Percentiles rank a stretch among this genome's conserved stretches.
These are phyloP conservation scores for Marchantia paleacea DNA, from an alignment of 225 moss, liverwort and hornwort genomes.

Conservation along the genomic window DNA sequence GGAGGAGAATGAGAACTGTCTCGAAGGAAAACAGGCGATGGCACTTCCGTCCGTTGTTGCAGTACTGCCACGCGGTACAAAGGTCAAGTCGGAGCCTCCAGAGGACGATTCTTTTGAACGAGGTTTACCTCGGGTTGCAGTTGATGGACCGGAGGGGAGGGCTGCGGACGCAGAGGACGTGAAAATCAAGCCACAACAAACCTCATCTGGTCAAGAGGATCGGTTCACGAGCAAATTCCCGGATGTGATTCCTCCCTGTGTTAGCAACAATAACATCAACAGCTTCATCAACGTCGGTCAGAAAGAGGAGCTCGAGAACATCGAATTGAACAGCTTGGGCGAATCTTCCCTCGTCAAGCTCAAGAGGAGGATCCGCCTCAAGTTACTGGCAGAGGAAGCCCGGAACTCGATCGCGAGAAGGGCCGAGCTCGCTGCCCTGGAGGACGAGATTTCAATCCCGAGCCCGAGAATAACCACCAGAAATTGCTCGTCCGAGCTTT, in stretches of 20 bases:
- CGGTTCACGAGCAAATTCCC: neutral
- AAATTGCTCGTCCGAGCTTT: neutral
- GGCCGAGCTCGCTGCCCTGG: neutral
- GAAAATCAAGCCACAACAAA: neutral
- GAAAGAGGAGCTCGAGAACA: conserved; percentile 23
- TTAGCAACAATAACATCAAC: neutral
- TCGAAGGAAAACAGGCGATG: neutral
- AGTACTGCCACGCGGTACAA: neutral
- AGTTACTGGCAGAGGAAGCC: conserved; percentile 33
- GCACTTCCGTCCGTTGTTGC: neutral
- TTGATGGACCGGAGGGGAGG: neutral
- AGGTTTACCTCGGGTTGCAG: neutral
- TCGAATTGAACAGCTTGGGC: conserved; percentile 18
- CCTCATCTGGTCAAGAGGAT: neutral
- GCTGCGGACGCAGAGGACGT: neutral
- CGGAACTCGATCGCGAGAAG: conserved; percentile 19
- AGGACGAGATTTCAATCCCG: neutral
- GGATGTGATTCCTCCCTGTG: neutral
- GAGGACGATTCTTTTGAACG: too few relatives aligned
- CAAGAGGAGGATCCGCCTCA: conserved; percentile 36
- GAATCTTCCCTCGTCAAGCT: conserved; percentile 32
- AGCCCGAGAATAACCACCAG: neutral
- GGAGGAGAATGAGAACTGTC: neutral
- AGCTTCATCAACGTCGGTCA: neutral
- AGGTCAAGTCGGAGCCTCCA: conserved; percentile 1